Evolutionary conservation across 306 rosid species (phyloP).

Genomic region (Vigna angularis): DNA sequence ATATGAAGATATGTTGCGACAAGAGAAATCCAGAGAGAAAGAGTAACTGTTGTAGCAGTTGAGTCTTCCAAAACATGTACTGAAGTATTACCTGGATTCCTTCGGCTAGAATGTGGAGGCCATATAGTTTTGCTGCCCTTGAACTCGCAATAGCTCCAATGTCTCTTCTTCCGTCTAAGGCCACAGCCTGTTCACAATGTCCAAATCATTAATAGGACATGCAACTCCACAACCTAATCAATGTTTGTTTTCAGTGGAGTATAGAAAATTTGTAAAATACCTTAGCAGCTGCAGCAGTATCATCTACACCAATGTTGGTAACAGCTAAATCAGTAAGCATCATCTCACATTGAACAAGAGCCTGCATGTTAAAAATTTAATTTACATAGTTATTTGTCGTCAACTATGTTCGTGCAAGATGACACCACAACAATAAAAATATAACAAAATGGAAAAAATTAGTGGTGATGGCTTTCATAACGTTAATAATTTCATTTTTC

Average conservation of each 20-base stretch:
- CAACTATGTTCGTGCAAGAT: neutral
- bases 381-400: neutral
- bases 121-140: conserved; percentile 69
- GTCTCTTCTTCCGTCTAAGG: conserved; percentile 52
- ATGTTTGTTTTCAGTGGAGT: neutral
- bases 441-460: too few relatives aligned
- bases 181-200: conserved; percentile 57
- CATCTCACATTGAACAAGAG: conserved; percentile 70
- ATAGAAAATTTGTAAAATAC: conserved; percentile 48
- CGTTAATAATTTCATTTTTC: too few relatives aligned
- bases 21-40: too few relatives aligned
- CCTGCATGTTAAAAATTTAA: conserved; percentile 51
- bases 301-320: conserved; percentile 50
- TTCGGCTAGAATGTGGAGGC: conserved; percentile 63
- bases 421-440: too few relatives aligned
- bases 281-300: conserved; percentile 82
- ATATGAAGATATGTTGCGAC: too few relatives aligned
- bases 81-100: conserved; percentile 60
- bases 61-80: conserved; percentile 5
- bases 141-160: conserved; percentile 80
- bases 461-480: too few relatives aligned
- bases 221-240: conserved; percentile 11
- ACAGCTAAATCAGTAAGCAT: conserved; percentile 56
- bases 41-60: neutral
- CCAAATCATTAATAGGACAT: conserved; percentile 36